These are phyloP conservation scores for Agaricales sp. DNA, from an alignment of 1,284 basidiomycete species.

Conservation along the genomic window DNA sequence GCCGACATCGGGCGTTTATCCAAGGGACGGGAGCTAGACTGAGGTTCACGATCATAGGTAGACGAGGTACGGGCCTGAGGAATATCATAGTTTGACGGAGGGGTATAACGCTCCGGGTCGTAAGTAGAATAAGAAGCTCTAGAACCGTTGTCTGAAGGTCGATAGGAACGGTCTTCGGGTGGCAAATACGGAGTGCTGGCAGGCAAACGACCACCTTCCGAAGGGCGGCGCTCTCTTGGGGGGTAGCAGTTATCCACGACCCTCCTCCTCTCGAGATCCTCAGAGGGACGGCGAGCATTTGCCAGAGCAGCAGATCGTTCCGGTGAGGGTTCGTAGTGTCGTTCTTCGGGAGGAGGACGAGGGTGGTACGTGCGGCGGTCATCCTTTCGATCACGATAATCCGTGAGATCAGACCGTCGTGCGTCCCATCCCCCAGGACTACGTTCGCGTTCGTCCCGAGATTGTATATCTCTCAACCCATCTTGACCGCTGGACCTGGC, in stretches of 20 bases:
- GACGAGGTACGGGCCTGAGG: background rate
- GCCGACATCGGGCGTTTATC: background rate
- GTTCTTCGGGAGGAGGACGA: conserved; percentile 1
- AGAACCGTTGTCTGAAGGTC: background rate
- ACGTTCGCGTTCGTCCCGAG: background rate
- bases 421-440: background rate
- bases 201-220: background rate
- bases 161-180: background rate
- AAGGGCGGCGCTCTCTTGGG: background rate
- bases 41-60: conserved; percentile 1
- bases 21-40: background rate
- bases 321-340: background rate
- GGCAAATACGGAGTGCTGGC: background rate
- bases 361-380: background rate
- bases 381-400: background rate
- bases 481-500: background rate
- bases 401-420: background rate
- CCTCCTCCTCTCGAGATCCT: background rate
- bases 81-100: background rate
- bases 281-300: background rate
- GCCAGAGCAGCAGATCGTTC: background rate
- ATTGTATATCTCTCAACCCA: background rate
- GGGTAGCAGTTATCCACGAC: background rate
- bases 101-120: background rate
- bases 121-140: background rate